Evolutionary conservation across 1,284 basidiomycete species (phyloP).

Genomic region (Ustilago trichophora): DNA sequence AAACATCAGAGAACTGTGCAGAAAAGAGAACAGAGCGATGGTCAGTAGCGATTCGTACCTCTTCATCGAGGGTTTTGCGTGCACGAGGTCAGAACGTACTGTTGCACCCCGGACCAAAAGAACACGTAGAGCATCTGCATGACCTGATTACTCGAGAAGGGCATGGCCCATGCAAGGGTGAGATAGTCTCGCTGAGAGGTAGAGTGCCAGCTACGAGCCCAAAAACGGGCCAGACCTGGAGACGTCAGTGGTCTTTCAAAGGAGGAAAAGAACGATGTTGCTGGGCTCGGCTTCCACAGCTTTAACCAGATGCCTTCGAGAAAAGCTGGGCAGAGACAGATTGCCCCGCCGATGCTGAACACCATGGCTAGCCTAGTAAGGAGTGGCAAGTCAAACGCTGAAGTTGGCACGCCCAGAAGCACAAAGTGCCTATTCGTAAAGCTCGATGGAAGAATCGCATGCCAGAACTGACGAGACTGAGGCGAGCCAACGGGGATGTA

Average conservation of each 20-base stretch:
- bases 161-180: slow-evolving; percentile 16
- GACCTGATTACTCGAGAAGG: slow-evolving; percentile 2
- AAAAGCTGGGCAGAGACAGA: slow-evolving; percentile 15
- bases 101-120: slow-evolving; percentile 42
- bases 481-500: slow-evolving; percentile 18
- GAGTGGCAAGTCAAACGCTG: slow-evolving; percentile 18
- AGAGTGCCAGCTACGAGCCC: slow-evolving; percentile 43
- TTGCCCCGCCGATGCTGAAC: slow-evolving; percentile 1
- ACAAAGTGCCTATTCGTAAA: slow-evolving; percentile 3
- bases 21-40: no score
- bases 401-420: slow-evolving; percentile 7
- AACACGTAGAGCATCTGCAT: slow-evolving; percentile 36
- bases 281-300: slow-evolving; percentile 13
- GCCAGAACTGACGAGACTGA: neutral
- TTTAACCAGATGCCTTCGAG: slow-evolving; percentile 14
- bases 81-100: no score
- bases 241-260: slow-evolving; percentile 31
- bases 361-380: slow-evolving; percentile 10
- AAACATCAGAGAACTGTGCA: slow-evolving; percentile 34
- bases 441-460: slow-evolving; percentile 3
- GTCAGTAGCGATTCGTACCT: no score
- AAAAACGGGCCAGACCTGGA: slow-evolving; percentile 19
- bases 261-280: slow-evolving; percentile 18
- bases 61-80: no score
- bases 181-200: slow-evolving; percentile 37